A percentile compares a stretch with the other conserved stretches of the same genome.
Evolutionary conservation across 352 stramenopile genomes (phyloP).

Genomic region (Phytophthora cactorum): DNA sequence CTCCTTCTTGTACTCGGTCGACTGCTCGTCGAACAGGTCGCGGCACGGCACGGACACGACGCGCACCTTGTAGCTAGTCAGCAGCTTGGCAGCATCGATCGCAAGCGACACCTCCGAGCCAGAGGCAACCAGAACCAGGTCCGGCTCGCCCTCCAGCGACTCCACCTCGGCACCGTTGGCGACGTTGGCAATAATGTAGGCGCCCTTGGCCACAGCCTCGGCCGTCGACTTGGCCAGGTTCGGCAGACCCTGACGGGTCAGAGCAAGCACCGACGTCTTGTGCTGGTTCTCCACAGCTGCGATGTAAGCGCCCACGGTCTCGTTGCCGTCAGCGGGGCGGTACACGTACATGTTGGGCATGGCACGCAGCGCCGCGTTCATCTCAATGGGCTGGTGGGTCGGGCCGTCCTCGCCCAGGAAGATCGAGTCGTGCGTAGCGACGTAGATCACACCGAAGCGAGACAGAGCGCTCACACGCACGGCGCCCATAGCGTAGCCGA

Average conservation of each 20-base stretch:
- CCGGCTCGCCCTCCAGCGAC: slow-evolving; percentile 68
- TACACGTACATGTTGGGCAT: slow-evolving; percentile 99
- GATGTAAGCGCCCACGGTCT: slow-evolving; percentile 97
- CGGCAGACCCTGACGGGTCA: slow-evolving; percentile 92
- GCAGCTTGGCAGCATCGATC: slow-evolving; percentile 94
- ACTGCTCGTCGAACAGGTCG: slow-evolving; percentile 98
- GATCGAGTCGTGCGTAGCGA: slow-evolving; percentile 99
- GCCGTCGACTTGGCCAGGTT: slow-evolving; percentile 90
- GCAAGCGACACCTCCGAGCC: slow-evolving; percentile 97
- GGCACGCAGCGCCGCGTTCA: slow-evolving; percentile 94
- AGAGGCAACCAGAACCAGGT: slow-evolving; percentile 94
- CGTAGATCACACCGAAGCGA: slow-evolving; percentile 97
- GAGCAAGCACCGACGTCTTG: slow-evolving; percentile 94
- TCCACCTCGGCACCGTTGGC: slow-evolving; percentile 85
- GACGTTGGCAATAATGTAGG: slow-evolving; percentile 81
- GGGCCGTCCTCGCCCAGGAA: slow-evolving; percentile 99
- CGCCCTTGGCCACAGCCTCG: slow-evolving; percentile 93
- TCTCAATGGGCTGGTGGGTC: slow-evolving; percentile 99
- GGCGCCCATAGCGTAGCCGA: slow-evolving; percentile 96
- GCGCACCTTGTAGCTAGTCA: slow-evolving; percentile 86
- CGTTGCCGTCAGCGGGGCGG: slow-evolving; percentile 97
- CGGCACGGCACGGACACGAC: slow-evolving; percentile 98
- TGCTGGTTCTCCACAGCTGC: slow-evolving; percentile 79
- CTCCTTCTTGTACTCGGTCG: slow-evolving; percentile 94
- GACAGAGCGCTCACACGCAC: slow-evolving; percentile 96